Evolutionary conservation across 179 eudicot species (phyloP).

Genomic region (Silene vulgaris): DNA sequence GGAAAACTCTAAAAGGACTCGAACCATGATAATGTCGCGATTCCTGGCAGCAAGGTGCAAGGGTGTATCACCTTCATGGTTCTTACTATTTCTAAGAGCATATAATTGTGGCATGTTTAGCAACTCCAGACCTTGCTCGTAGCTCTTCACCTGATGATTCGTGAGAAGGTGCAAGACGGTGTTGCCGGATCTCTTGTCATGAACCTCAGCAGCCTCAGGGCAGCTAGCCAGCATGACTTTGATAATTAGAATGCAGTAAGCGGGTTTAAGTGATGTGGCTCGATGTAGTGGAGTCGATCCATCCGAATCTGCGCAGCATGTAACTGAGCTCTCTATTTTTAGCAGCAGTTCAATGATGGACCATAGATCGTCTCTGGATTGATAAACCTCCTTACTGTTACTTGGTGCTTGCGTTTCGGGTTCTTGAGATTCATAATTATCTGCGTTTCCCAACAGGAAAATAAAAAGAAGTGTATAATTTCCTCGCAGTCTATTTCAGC

Average conservation of each 20-base stretch:
- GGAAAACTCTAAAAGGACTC: not conserved
- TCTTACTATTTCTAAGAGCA: not conserved
- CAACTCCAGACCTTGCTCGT: not conserved
- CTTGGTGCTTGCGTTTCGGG: not conserved
- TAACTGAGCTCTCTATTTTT: not conserved
- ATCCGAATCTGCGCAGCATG: conserved; percentile 7
- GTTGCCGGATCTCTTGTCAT: not conserved
- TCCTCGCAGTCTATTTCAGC: too few species aligned
- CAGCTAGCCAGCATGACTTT: not conserved
- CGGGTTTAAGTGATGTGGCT: not conserved
- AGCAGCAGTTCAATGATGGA: not conserved
- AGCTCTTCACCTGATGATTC: not conserved
- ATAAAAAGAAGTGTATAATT: too few species aligned
- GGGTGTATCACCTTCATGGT: conserved; percentile 20
- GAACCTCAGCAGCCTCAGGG: conserved; percentile 9
- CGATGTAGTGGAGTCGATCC: conserved; percentile 23
- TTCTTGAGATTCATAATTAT: not conserved
- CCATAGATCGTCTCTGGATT: not conserved
- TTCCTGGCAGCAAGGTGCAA: conserved; percentile 16
- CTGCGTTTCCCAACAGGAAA: not conserved
- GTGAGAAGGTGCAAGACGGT: conserved; percentile 16
- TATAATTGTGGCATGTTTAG: not conserved
- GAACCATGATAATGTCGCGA: not conserved
- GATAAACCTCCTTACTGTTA: not conserved
- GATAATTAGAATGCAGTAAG: not conserved